Evolutionary conservation across 2,329 filamentous ascomycete genomes (phyloP).

Genomic region (Hymenoscyphus albidus): DNA sequence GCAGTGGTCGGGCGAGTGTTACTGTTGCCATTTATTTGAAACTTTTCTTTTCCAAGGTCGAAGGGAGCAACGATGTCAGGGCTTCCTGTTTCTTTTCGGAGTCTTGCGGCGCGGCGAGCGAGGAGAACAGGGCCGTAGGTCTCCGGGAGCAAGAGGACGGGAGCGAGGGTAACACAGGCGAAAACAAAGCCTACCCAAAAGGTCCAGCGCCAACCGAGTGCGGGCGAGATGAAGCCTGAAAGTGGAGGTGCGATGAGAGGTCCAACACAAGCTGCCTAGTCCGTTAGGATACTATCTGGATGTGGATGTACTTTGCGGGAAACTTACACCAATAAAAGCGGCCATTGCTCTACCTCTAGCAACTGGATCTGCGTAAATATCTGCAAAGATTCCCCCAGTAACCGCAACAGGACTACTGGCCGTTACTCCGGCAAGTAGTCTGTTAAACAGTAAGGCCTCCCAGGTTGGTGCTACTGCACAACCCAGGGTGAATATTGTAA

Average conservation of each 20-base stretch:
- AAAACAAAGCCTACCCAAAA: constrained; percentile 60
- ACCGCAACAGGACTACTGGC: constrained; percentile 59
- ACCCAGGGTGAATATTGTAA: constrained; percentile 63
- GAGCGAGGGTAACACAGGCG: constrained; percentile 57
- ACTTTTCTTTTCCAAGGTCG: constrained; percentile 58
- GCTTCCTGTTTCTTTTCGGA: constrained; percentile 56
- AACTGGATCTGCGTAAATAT: constrained; percentile 56
- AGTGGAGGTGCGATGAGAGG: constrained; percentile 59
- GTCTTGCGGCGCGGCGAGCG: constrained; percentile 51
- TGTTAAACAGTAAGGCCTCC: constrained; percentile 56
- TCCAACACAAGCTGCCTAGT: constrained; percentile 58
- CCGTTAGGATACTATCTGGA: constrained; percentile 6
- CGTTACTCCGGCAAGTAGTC: constrained; percentile 57
- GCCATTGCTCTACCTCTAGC: constrained; percentile 58
- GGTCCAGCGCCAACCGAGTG: constrained; percentile 59
- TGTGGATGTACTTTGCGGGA: neutral
- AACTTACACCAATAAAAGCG: constrained; percentile 57
- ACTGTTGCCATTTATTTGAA: constrained; percentile 48
- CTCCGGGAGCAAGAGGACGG: constrained; percentile 62
- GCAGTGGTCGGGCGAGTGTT: constrained; percentile 56
- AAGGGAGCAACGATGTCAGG: constrained; percentile 54
- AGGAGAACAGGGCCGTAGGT: constrained; percentile 58
- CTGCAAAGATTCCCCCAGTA: constrained; percentile 61
- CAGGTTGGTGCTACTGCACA: constrained; percentile 61
- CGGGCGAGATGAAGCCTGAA: constrained; percentile 55